These are phyloP conservation scores for Suhomyces canberraensis DNA, from an alignment of 805 yeast genomes.

Conservation along the genomic window DNA sequence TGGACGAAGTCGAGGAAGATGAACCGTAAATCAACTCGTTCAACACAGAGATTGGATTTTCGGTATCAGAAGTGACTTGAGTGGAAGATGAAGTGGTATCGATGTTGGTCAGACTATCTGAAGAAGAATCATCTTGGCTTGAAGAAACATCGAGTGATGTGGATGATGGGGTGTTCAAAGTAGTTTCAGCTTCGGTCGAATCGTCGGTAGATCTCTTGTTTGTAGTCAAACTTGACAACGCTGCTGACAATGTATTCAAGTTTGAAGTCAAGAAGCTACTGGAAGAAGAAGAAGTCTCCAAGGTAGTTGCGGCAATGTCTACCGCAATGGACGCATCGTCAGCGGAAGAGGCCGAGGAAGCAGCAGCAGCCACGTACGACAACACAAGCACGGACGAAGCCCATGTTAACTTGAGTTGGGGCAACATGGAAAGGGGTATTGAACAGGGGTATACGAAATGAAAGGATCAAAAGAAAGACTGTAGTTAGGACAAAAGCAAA, in stretches of 20 bases:
- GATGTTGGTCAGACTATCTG: background rate
- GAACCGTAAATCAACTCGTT: background rate
- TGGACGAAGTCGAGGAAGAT: background rate
- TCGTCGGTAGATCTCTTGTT: background rate
- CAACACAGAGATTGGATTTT: background rate
- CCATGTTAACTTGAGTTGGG: slow-evolving; percentile 7
- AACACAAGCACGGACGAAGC: slow-evolving; percentile 3
- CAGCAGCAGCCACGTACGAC: background rate
- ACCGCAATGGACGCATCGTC: background rate
- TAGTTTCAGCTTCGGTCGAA: background rate
- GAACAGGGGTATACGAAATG: slow-evolving; percentile 3
- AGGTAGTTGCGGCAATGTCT: background rate
- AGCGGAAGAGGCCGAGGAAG: background rate
- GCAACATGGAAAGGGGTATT: slow-evolving; percentile 3
- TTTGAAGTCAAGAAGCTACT: background rate
- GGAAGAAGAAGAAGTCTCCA: background rate
- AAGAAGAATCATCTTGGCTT: background rate
- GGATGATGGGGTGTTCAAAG: background rate
- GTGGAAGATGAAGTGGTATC: background rate
- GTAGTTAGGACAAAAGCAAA: slow-evolving; percentile 15
- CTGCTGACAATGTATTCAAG: background rate
- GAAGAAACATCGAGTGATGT: background rate
- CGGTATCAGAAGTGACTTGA: background rate
- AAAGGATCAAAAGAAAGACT: slow-evolving; percentile 20
- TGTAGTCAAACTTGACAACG: background rate